phyloP scores from a whole-genome alignment of 2,329 filamentous ascomycete species.

The Ramularia collo-cygni region DNA sequence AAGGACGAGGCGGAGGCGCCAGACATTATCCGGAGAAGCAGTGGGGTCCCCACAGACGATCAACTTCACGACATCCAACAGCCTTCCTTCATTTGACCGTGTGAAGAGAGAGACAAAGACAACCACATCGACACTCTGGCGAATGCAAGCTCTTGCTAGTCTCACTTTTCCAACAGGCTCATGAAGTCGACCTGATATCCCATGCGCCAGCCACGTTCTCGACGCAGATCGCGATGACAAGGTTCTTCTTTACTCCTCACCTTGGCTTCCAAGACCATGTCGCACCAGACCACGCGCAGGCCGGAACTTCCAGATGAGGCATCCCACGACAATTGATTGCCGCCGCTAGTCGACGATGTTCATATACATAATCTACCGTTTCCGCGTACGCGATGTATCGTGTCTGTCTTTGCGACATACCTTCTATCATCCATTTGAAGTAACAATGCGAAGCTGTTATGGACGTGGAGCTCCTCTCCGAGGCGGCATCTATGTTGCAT shows the following conservation, averaged over 20 bases:
- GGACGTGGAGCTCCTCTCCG: constrained; percentile 15
- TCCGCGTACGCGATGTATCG: background rate
- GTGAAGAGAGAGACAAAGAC: too few relatives aligned
- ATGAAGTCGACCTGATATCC: too few relatives aligned
- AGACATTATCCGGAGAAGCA: too few relatives aligned
- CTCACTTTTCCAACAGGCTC: too few relatives aligned
- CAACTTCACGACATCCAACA: too few relatives aligned
- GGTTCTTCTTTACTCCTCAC: background rate
- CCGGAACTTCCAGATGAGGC: background rate
- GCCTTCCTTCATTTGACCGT: too few relatives aligned
- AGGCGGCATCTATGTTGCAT: constrained; percentile 15
- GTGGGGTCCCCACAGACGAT: too few relatives aligned
- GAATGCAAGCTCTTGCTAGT: too few relatives aligned
- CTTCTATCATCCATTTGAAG: background rate
- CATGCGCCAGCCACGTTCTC: too few relatives aligned
- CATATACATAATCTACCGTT: background rate
- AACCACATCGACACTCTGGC: too few relatives aligned
- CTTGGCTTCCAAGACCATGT: background rate
- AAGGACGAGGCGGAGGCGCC: too few relatives aligned
- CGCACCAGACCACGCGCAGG: background rate
- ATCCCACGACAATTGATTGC: background rate
- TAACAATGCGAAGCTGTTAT: constrained; percentile 12
- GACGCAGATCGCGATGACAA: too few relatives aligned
- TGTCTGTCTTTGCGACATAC: background rate
- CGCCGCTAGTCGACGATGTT: background rate